A percentile compares a stretch with the other conserved stretches of the same genome.
phyloP scores from a whole-genome alignment of 352 stramenopile genomes.

The Phytophthora pini region DNA sequence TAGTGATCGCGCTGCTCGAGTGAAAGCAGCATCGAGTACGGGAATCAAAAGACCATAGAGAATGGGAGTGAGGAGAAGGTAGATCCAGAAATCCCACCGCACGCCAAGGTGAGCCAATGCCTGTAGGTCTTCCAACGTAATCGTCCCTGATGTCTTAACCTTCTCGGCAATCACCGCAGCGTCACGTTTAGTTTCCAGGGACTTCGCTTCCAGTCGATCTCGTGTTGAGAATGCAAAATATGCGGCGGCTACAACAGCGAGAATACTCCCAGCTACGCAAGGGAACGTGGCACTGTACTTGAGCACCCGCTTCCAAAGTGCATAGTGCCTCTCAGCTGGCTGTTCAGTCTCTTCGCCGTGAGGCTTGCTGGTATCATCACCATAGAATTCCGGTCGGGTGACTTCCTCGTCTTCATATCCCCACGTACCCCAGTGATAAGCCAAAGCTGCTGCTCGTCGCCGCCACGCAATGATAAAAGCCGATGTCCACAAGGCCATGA shows the following conservation, averaged over 20 bases:
- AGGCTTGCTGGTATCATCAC: conserved; percentile 31
- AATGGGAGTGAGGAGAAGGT: conserved; percentile 83
- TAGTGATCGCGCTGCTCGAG: conserved; percentile 82
- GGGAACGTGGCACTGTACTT: conserved; percentile 83
- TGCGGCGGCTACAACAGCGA: conserved; percentile 58
- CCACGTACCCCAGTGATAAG: conserved; percentile 91
- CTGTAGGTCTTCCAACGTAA: conserved; percentile 70
- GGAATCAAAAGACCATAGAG: conserved; percentile 89
- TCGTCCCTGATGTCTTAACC: conserved; percentile 51
- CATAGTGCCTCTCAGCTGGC: conserved; percentile 51
- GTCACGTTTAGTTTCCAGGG: conserved; percentile 49
- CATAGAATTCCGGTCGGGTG: conserved; percentile 85
- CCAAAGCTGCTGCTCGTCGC: conserved; percentile 72
- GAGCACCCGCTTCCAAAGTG: conserved; percentile 71
- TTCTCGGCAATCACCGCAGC: conserved; percentile 55
- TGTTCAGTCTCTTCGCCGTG: conserved; percentile 3
- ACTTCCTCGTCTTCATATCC: conserved; percentile 89
- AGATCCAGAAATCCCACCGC: conserved; percentile 85
- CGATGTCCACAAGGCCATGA: conserved; percentile 91
- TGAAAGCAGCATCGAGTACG: conserved; percentile 85
- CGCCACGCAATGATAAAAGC: conserved; percentile 91
- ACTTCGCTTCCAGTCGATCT: conserved; percentile 74
- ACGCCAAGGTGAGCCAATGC: conserved; percentile 66
- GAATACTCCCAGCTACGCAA: conserved; percentile 65
- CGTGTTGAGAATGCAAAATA: conserved; percentile 78